Percentiles rank a stretch among this genome's conserved stretches.
Conservation (phyloP, 495 filamentous ascomycete species). For the Aspergillus avenaceus region DNA sequence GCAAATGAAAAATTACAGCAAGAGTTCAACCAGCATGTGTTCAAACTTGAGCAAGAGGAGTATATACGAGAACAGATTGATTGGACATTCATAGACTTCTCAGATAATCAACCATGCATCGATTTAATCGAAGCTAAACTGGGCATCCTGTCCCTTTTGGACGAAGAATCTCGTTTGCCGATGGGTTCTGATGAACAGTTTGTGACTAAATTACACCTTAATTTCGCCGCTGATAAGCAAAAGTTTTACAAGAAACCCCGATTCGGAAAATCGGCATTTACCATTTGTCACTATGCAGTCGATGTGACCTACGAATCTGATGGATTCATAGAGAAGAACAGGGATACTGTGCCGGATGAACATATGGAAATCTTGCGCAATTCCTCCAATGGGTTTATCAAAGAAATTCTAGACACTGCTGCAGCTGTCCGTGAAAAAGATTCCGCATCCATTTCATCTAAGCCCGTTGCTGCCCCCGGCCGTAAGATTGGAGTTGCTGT, state of each 20-base stretch:
- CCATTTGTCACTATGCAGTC: constrained; percentile 97
- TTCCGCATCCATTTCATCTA: constrained; percentile 65
- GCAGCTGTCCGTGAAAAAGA: constrained; percentile 89
- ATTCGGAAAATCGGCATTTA: constrained; percentile 96
- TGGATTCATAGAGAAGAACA: constrained; percentile 99
- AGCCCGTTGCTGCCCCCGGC: constrained; percentile 61
- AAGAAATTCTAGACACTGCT: constrained; percentile 78
- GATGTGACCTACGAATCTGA: constrained; percentile 99
- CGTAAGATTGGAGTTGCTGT: constrained; percentile 86
- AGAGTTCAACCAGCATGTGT: constrained; percentile 99
- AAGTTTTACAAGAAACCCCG: constrained; percentile 98
- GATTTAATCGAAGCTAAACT: constrained; percentile 97
- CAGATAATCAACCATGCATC: constrained; percentile 99
- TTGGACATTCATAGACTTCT: constrained; percentile 99
- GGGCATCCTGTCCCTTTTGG: constrained; percentile 85
- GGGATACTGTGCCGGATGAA: constrained; percentile 97
- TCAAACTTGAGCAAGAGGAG: constrained; percentile 98
- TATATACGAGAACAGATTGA: constrained; percentile 96
- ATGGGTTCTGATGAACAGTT: constrained; percentile 98
- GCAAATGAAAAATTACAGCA: constrained; percentile 99
- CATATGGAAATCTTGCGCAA: constrained; percentile 87
- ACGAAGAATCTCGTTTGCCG: constrained; percentile 93
- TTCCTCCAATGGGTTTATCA: constrained; percentile 82
- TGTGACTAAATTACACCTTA: constrained; percentile 93
- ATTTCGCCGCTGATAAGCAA: constrained; percentile 86